Evolutionary conservation across 2,329 filamentous ascomycete genomes (phyloP), one percentile per base, ranked within the genome.

Genomic region (Pseudopithomyces chartarum): DNA sequence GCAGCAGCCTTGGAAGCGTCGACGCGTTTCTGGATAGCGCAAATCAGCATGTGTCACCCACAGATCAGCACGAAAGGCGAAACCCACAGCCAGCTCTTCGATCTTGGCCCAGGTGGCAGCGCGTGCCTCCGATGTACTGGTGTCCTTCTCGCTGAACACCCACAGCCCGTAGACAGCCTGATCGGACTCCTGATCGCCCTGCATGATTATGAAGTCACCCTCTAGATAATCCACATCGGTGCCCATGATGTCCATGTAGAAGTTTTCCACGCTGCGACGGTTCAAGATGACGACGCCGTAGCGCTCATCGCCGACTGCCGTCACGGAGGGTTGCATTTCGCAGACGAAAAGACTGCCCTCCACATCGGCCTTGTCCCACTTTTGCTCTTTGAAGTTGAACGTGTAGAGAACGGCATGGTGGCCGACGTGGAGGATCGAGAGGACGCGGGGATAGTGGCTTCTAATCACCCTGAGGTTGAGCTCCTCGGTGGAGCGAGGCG

Each of bases 311-410:
- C 68, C 71, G 10, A 62, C 57, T 52, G 85, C 8, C 5, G 5
- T 29, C 26, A 4, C 57, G 3, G 64, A 67, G 6, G 71, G 68
- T 2, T 64, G 63, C 15, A 87, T 78, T 61, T 90, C 84, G 80
- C 91, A 96, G 52, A 98, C 85, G 74, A 98, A 99, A 62, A 98
- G 81, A 12, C 91, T 90, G 38, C 95, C 95, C 76, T 97, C 93
- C 11, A 93, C 84, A 54, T 88, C 90, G 44, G 85, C 85, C 80
- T 96, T 96, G 72, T 95, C 90, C 95, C 95, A 98, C 57, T 81
- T 78, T 51, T 84, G 80, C 2, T 86, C 82, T 4, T 82, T 77
- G 45, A 85, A 81, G 59, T 83, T 85, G 79, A 96, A 95, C 46
- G 84, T 85, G 81, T 97, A 98, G 63, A 97, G 84, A 34, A 95